Conservation (phyloP, 2,329 filamentous ascomycete genomes). For the Neonectria neomacrospora region DNA sequence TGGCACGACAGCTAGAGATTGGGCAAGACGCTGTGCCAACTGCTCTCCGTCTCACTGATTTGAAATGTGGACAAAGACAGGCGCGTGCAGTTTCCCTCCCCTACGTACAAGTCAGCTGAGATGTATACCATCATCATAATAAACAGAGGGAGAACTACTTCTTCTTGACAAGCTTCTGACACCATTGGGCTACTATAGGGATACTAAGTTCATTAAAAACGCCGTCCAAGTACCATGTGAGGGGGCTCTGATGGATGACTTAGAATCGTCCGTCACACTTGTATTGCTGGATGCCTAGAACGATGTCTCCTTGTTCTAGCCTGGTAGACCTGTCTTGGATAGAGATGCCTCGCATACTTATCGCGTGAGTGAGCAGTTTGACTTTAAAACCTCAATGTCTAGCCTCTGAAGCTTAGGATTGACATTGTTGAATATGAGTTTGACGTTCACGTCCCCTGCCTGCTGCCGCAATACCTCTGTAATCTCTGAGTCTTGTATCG, state of each 20-base stretch:
- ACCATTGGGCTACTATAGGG: constrained; percentile 50
- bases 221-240: constrained; percentile 54
- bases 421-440: constrained; percentile 42
- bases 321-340: constrained; percentile 30
- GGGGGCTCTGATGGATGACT: constrained; percentile 36
- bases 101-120: no score
- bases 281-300: constrained; percentile 41
- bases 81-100: no score
- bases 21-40: no score
- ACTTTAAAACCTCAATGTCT: constrained; percentile 44
- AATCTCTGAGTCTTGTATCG: constrained; percentile 46
- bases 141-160: no score
- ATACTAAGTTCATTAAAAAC: constrained; percentile 57
- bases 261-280: constrained; percentile 51
- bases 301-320: constrained; percentile 41
- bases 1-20: no score
- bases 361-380: constrained; percentile 49
- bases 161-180: background rate
- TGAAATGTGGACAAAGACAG: no score
- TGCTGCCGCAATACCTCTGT: constrained; percentile 48
- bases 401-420: constrained; percentile 32
- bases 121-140: no score
- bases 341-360: constrained; percentile 42
- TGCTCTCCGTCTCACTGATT: no score
- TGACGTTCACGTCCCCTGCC: constrained; percentile 49